Percentiles rank a stretch among this genome's conserved stretches.
These are phyloP conservation scores for Penicillium janthinellum DNA, from an alignment of 2,329 filamentous ascomycete genomes.

Conservation along the genomic window DNA sequence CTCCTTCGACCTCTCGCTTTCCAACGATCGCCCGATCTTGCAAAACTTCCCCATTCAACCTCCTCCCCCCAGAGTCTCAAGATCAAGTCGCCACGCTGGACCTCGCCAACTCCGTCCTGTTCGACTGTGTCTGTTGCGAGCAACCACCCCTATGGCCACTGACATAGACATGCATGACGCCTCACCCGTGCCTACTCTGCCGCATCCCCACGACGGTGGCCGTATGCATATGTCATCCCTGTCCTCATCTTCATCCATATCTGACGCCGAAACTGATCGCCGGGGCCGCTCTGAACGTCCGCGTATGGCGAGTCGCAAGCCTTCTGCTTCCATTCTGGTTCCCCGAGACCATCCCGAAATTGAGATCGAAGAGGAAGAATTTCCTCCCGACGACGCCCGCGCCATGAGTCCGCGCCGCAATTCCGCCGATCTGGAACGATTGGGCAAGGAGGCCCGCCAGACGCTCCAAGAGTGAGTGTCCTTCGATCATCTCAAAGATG, in stretches of 20 bases:
- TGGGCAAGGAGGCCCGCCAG: conserved; percentile 77
- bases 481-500: background rate
- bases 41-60: background rate
- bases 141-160: conserved; percentile 37
- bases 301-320: conserved; percentile 71
- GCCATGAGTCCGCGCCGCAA: conserved; percentile 93
- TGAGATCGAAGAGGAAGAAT: conserved; percentile 71
- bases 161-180: conserved; percentile 41
- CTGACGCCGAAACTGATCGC: conserved; percentile 49
- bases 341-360: conserved; percentile 74
- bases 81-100: conserved; percentile 25
- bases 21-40: background rate
- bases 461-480: conserved; percentile 61
- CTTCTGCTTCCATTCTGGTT: conserved; percentile 80
- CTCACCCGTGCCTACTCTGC: conserved; percentile 42
- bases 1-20: conserved; percentile 3
- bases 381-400: conserved; percentile 83
- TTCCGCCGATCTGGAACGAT: conserved; percentile 83
- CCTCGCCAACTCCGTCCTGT: conserved; percentile 18
- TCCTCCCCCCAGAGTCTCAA: background rate
- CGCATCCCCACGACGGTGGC: conserved; percentile 42
- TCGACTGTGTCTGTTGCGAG: conserved; percentile 21
- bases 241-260: conserved; percentile 52
- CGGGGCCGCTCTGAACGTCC: conserved; percentile 59
- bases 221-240: conserved; percentile 44